Evolutionary conservation across 306 rosid genomes (phyloP), one percentile per base, ranked within the genome.

Genomic region (Carpinus fangiana): DNA sequence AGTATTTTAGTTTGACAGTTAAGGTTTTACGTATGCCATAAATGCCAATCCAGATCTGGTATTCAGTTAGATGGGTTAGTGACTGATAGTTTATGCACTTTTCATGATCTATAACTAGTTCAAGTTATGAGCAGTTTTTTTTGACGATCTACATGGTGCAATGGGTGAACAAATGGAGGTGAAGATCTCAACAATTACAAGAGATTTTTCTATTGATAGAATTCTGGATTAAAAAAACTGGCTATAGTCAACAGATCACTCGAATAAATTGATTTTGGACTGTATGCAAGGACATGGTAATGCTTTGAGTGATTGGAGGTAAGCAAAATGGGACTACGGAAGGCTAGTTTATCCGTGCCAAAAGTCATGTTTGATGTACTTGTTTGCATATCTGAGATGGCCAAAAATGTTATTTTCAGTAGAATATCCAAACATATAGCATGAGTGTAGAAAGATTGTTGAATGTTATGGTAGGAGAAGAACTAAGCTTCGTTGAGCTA

Each of bases 1-100:
- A 48, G 43, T 76, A 6, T 57, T 79, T 80, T 34, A 70, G 75
- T 57, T 76, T 67, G 34, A 60, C 56, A 21, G 73, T 21, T 68
- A 14, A 67, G 77, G 83, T 55, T 64, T n/a, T n/a, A 45, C 12
- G 75, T 59, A 43, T 18, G 28, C 57, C 60, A 13, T 14, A 36
- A 75, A 21, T 84, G 84, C 48, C 51, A 62, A 53, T 84, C 71
- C 87, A 85, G 97, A 91, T 91, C 94, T 90, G 86, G 57, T 80
- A 47, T 46, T 31, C 46, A 60, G 65, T 76, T 73, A 54, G 12
- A 21, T 46, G 9, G 64, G 21, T 55, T 79, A 11, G 57, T 16
- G 7, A 73, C 77, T 46, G 65, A 66, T 65, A 68, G 34, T 9
- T 61, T 65, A 17, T 11, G 78, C 6, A 46, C n/a, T 67, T 56